These are phyloP conservation scores for Xylaria longipes DNA, from an alignment of 495 filamentous ascomycete genomes.

Conservation along the genomic window DNA sequence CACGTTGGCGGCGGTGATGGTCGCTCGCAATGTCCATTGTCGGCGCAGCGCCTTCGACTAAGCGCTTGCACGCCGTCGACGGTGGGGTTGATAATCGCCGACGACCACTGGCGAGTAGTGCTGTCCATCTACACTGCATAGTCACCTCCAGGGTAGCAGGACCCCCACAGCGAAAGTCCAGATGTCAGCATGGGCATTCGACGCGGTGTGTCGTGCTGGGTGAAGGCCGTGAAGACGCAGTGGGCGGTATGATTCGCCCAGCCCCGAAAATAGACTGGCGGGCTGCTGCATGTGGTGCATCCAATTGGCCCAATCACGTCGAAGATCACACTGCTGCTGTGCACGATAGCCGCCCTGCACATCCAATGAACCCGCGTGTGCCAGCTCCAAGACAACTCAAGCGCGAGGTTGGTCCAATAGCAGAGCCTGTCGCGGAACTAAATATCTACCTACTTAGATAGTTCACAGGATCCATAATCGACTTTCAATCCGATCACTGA, in stretches of 20 bases:
- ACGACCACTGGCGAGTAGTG: conserved; percentile 31
- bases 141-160: conserved; percentile 16
- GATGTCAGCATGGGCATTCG: neutral
- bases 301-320: conserved; percentile 16
- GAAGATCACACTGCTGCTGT: conserved; percentile 7
- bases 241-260: conserved; percentile 17
- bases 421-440: neutral
- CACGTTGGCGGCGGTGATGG: conserved; percentile 33
- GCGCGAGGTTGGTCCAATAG: conserved; percentile 34
- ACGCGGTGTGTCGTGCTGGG: conserved; percentile 13
- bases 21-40: conserved; percentile 28
- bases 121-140: neutral
- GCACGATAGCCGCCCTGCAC: conserved; percentile 22
- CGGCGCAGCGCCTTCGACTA: conserved; percentile 33
- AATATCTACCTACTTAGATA: too few relatives aligned
- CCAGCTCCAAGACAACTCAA: neutral
- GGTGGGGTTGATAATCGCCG: conserved; percentile 37
- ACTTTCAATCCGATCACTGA: neutral
- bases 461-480: neutral
- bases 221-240: neutral
- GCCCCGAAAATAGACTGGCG: neutral
- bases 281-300: conserved; percentile 19
- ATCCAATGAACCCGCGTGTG: neutral
- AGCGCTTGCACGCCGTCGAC: conserved; percentile 35
- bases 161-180: neutral